A percentile compares a stretch with the other conserved stretches of the same genome.
These are phyloP conservation scores for Chrysoporthe austroafricana DNA, from an alignment of 2,329 filamentous ascomycete species.

Conservation along the genomic window DNA sequence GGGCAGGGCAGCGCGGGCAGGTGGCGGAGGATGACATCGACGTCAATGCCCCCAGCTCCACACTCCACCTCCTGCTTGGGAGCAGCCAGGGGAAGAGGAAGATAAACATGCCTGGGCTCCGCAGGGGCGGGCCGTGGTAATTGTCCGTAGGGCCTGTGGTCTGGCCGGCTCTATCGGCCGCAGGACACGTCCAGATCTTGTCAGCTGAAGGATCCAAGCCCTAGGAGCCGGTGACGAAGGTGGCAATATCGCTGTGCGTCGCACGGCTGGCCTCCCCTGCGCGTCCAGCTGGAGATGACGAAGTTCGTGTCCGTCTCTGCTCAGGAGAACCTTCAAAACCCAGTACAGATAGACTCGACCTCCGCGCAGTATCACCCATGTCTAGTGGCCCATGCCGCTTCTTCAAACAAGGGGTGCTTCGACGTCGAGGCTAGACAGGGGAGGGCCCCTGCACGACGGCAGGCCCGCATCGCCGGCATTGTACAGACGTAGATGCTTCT, in stretches of 20 bases:
- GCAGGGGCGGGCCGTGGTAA: slow-evolving; percentile 4
- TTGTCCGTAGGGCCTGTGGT: neutral
- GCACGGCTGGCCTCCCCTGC: too few species aligned
- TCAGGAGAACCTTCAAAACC: too few species aligned
- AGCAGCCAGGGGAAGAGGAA: neutral
- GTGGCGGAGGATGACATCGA: neutral
- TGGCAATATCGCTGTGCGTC: neutral
- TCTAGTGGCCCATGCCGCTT: neutral
- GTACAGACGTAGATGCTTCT: neutral
- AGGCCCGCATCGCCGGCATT: neutral
- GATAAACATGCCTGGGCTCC: neutral
- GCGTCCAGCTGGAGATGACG: neutral
- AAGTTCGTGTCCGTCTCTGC: neutral
- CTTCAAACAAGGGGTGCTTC: slow-evolving; percentile 20
- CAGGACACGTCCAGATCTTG: neutral
- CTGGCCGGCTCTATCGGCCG: neutral
- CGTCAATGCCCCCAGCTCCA: neutral
- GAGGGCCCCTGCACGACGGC: slow-evolving; percentile 6
- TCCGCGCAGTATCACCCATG: neutral
- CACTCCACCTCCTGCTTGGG: neutral
- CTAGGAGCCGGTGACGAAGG: neutral
- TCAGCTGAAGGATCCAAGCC: neutral
- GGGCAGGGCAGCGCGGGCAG: neutral
- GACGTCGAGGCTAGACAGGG: slow-evolving; percentile 4
- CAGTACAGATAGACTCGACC: neutral